phyloP scores from a whole-genome alignment of 2,329 filamentous ascomycete genomes.

The Neophaeococcomyces mojaviensis region DNA sequence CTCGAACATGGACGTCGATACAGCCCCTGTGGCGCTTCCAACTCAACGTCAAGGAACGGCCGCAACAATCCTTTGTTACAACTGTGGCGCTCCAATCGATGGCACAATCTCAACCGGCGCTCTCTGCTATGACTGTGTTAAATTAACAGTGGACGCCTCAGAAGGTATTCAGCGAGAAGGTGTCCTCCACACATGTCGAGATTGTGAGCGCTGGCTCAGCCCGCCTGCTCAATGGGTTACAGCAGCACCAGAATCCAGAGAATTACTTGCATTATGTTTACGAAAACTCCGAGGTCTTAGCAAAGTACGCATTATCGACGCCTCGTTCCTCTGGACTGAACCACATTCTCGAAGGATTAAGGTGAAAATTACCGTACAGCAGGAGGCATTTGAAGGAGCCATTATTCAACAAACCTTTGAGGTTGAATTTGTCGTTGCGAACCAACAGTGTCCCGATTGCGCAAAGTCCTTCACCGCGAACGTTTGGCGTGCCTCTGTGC shows the following conservation, averaged over 20 bases:
- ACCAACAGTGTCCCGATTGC: constrained; percentile 92
- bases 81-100: constrained; percentile 93
- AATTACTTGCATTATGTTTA: constrained; percentile 84
- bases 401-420: constrained; percentile 90
- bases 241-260: constrained; percentile 77
- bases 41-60: constrained; percentile 16
- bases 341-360: constrained; percentile 88
- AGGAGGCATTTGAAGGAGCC: constrained; percentile 57
- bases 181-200: constrained; percentile 80
- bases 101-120: constrained; percentile 79
- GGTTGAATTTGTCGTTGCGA: constrained; percentile 82
- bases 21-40: constrained; percentile 38
- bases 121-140: constrained; percentile 92
- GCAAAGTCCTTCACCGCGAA: constrained; percentile 94
- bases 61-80: constrained; percentile 85
- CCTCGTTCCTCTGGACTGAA: constrained; percentile 96
- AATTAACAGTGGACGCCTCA: constrained; percentile 88
- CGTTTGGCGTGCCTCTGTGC: constrained; percentile 86
- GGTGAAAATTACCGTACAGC: constrained; percentile 90
- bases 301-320: constrained; percentile 91
- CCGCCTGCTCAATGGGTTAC: constrained; percentile 81
- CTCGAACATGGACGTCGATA: constrained; percentile 48
- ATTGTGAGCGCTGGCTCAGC: constrained; percentile 89
- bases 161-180: constrained; percentile 86
- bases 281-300: constrained; percentile 77